Conservation (phyloP, 2,329 filamentous ascomycete genomes). For the Knufia petricola region DNA sequence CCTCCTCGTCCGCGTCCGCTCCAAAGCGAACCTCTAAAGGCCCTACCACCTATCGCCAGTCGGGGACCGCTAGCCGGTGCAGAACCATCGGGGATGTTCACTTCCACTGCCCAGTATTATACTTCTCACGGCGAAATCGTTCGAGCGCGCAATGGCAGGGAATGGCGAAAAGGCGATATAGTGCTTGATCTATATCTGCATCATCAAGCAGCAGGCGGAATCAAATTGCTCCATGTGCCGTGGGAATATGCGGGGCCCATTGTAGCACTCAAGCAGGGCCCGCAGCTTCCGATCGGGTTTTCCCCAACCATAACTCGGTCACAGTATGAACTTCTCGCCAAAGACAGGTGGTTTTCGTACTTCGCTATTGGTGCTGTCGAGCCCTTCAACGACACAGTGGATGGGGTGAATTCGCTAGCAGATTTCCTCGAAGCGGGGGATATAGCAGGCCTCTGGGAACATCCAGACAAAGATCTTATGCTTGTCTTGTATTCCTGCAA, state of each 20-base stretch:
- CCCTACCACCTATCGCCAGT: background rate
- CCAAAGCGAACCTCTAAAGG: background rate
- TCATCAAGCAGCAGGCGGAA: conserved; percentile 12
- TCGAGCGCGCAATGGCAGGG: conserved; percentile 7
- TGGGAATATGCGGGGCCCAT: conserved; percentile 12
- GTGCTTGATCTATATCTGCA: conserved; percentile 14
- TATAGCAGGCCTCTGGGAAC: conserved; percentile 15
- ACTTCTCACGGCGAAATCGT: background rate
- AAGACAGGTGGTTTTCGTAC: conserved; percentile 7
- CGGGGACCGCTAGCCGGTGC: background rate
- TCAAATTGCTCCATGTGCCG: conserved; percentile 14
- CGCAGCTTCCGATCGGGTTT: conserved; percentile 13
- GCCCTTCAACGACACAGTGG: conserved; percentile 13
- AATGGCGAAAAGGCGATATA: conserved; percentile 10
- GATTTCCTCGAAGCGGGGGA: conserved; percentile 10
- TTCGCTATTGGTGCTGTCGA: conserved; percentile 11
- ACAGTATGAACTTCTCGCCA: conserved; percentile 4
- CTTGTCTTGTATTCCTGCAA: conserved; percentile 17
- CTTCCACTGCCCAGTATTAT: background rate
- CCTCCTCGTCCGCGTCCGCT: background rate
- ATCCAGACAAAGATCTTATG: conserved; percentile 13
- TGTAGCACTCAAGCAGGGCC: conserved; percentile 5
- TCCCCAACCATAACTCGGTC: conserved; percentile 1
- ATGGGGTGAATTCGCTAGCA: conserved; percentile 9
- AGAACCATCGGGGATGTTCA: background rate